Percentiles rank a stretch among this genome's conserved stretches.
Evolutionary conservation across 2,329 filamentous ascomycete species (phyloP).

Genomic region (Pyrenophora teres): DNA sequence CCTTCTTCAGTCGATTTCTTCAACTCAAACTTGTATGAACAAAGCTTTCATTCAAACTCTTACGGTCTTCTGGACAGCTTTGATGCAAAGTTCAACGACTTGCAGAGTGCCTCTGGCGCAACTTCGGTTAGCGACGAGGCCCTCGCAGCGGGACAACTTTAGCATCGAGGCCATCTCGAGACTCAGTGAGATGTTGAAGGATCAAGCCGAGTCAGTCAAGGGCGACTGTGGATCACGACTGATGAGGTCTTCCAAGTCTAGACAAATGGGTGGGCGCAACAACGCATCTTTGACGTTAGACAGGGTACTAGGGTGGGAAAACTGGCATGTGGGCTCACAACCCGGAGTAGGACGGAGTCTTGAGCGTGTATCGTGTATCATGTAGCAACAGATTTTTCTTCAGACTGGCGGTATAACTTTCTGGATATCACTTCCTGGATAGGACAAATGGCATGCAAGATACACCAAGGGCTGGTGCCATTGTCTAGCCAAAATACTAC

Average conservation of each 20-base stretch:
- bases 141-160: constrained; percentile 49
- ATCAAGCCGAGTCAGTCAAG: constrained; percentile 28
- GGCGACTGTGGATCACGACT: constrained; percentile 33
- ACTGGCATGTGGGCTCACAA: constrained; percentile 19
- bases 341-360: constrained; percentile 33
- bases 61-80: constrained; percentile 46
- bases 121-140: constrained; percentile 55
- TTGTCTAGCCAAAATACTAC: constrained; percentile 37
- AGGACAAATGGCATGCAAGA: constrained; percentile 30
- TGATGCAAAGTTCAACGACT: constrained; percentile 50
- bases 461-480: constrained; percentile 45
- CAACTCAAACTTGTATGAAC: constrained; percentile 39
- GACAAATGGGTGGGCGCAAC: constrained; percentile 35
- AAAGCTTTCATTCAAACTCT: constrained; percentile 34
- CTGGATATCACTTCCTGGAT: constrained; percentile 24
- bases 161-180: constrained; percentile 34
- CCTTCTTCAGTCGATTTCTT: constrained; percentile 41
- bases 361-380: constrained; percentile 20
- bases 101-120: constrained; percentile 55
- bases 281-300: constrained; percentile 30
- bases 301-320: constrained; percentile 19
- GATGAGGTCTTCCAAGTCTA: constrained; percentile 34
- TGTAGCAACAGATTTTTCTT: constrained; percentile 29
- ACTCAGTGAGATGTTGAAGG: constrained; percentile 28
- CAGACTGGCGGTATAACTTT: constrained; percentile 19